Percentiles rank a stretch among this genome's conserved stretches.
Conservation (phyloP, 2,329 filamentous ascomycete genomes). For the Talaromyces sp. region DNA sequence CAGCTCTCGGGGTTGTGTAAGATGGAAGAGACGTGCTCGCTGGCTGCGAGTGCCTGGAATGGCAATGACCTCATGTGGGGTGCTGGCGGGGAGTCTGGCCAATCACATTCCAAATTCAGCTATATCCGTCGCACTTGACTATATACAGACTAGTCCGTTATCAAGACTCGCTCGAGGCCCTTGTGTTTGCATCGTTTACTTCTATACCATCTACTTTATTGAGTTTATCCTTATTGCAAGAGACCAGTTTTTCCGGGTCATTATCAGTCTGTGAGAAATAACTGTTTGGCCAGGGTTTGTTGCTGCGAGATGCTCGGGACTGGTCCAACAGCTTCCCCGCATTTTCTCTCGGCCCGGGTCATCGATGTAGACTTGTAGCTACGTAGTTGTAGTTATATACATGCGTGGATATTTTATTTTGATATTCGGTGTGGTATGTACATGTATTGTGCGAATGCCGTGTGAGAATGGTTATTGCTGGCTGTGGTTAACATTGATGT, state of each 20-base stretch:
- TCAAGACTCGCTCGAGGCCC: neutral
- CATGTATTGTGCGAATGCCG: neutral
- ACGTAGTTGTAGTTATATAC: neutral
- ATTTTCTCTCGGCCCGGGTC: neutral
- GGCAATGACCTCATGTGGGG: slow-evolving; percentile 11
- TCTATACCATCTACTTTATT: neutral
- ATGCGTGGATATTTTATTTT: neutral
- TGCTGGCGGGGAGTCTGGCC: neutral
- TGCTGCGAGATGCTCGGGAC: neutral
- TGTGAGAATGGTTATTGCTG: neutral
- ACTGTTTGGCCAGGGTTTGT: neutral
- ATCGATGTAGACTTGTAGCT: neutral
- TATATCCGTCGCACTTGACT: neutral
- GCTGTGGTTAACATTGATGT: neutral
- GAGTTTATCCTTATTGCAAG: no score
- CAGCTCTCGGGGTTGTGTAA: neutral
- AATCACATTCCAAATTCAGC: neutral
- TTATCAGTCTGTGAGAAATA: neutral
- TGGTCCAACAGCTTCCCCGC: neutral
- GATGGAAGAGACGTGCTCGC: neutral
- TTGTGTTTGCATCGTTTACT: neutral
- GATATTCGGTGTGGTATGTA: neutral
- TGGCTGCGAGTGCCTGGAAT: neutral
- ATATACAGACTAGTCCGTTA: neutral
- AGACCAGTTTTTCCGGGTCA: no score